These are phyloP conservation scores for Blastocladiella britannica DNA, from an alignment of 192 early-diverging fungal genomes.

Conservation along the genomic window DNA sequence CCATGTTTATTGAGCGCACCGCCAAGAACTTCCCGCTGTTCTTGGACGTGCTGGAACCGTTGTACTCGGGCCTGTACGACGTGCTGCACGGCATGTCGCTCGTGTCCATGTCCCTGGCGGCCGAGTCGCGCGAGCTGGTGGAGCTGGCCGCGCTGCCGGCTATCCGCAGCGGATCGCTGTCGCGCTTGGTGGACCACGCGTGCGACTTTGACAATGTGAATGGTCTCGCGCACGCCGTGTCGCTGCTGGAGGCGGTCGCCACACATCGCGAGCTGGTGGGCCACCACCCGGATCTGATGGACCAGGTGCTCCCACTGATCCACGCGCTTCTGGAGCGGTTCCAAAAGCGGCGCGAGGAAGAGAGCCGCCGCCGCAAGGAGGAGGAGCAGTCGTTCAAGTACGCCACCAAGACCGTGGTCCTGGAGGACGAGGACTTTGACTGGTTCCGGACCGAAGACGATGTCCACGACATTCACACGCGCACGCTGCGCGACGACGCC, in stretches of 20 bases:
- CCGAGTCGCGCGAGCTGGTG: neutral
- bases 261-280: neutral
- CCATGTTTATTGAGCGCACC: neutral
- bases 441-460: neutral
- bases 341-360: neutral
- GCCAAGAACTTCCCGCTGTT: neutral
- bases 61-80: neutral
- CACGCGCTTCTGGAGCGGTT: slow-evolving; percentile 2
- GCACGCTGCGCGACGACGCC: neutral
- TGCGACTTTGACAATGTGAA: slow-evolving; percentile 9
- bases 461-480: neutral
- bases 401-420: neutral
- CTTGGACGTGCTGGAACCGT: neutral
- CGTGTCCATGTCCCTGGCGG: neutral
- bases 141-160: slow-evolving; percentile 12
- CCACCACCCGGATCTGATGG: slow-evolving; percentile 7
- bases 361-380: neutral
- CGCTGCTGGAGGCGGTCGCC: neutral
- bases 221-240: slow-evolving; percentile 1
- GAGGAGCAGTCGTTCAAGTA: neutral
- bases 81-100: neutral
- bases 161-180: slow-evolving; percentile 10
- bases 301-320: slow-evolving; percentile 1
- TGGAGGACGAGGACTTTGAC: neutral
- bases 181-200: slow-evolving; percentile 12